Conservation (phyloP, 2,329 filamentous ascomycete genomes). For the Neoscytalidium dimidiatum region DNA sequence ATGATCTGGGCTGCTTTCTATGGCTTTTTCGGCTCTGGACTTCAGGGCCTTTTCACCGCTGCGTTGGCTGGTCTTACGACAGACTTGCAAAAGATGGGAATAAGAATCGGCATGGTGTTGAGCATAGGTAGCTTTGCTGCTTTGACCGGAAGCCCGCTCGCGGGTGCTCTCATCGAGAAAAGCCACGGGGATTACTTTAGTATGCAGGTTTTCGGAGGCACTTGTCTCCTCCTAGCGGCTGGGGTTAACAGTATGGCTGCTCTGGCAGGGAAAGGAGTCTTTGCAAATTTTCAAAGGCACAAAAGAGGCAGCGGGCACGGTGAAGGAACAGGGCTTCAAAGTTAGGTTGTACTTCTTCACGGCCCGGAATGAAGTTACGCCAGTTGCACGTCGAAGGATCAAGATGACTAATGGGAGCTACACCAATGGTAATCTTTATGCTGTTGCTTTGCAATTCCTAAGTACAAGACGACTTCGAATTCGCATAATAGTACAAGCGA, state of each 20-base stretch:
- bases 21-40: conserved; percentile 46
- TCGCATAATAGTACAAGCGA: too few relatives aligned
- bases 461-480: too few relatives aligned
- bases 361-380: too few relatives aligned
- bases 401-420: too few relatives aligned
- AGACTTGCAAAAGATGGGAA: conserved; percentile 50
- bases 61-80: conserved; percentile 46
- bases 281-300: not conserved
- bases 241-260: not conserved
- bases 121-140: conserved; percentile 47
- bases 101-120: conserved; percentile 52
- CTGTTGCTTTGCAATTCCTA: too few relatives aligned
- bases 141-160: conserved; percentile 50
- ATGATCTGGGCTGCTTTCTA: conserved; percentile 39
- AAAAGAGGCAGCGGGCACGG: not conserved
- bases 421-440: too few relatives aligned
- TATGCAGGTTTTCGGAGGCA: conserved; percentile 42
- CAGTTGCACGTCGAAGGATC: too few relatives aligned
- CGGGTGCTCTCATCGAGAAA: conserved; percentile 47
- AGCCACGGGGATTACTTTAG: conserved; percentile 44
- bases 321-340: too few relatives aligned
- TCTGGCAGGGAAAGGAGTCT: not conserved
- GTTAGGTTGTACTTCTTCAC: not conserved
- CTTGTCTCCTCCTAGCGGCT: not conserved
- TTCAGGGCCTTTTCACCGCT: conserved; percentile 49